phyloP scores from a whole-genome alignment of 2,329 filamentous ascomycete species.

The Sphaerostilbella broomeana region DNA sequence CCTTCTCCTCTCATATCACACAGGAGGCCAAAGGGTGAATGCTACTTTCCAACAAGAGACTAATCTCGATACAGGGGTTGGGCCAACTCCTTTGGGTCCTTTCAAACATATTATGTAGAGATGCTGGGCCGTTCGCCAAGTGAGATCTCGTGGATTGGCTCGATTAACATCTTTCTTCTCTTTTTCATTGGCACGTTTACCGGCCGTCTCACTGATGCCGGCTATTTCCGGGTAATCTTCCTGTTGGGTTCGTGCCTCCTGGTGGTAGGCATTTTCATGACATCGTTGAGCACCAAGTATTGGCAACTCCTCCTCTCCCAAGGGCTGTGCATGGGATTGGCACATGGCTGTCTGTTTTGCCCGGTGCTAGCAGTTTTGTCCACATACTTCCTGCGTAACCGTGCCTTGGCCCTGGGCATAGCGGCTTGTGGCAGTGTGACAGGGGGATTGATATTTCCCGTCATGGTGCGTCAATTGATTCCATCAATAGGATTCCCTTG shows the following conservation, averaged over 20 bases:
- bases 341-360: conserved; percentile 57
- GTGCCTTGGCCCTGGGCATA: conserved; percentile 55
- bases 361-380: conserved; percentile 58
- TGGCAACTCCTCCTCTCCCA: conserved; percentile 53
- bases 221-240: conserved; percentile 42
- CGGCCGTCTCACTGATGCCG: conserved; percentile 48
- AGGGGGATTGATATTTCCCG: conserved; percentile 53
- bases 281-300: conserved; percentile 40
- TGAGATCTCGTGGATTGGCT: conserved; percentile 52
- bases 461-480: conserved; percentile 23
- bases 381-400: conserved; percentile 55
- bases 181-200: conserved; percentile 49
- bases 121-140: conserved; percentile 35
- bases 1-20: no score
- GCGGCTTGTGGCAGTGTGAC: conserved; percentile 54
- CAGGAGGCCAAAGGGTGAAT: no score
- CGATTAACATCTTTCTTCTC: conserved; percentile 46
- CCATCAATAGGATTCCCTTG: conserved; percentile 26
- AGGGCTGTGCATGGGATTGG: conserved; percentile 51
- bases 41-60: no score
- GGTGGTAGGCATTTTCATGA: conserved; percentile 42
- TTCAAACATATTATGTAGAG: conserved; percentile 46
- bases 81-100: conserved; percentile 51
- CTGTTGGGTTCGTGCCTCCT: conserved; percentile 35
- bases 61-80: conserved; percentile 33